A percentile compares a stretch with the other conserved stretches of the same genome.
Conservation (phyloP, 345 rosid species). For the Moricandia moricandioides region DNA sequence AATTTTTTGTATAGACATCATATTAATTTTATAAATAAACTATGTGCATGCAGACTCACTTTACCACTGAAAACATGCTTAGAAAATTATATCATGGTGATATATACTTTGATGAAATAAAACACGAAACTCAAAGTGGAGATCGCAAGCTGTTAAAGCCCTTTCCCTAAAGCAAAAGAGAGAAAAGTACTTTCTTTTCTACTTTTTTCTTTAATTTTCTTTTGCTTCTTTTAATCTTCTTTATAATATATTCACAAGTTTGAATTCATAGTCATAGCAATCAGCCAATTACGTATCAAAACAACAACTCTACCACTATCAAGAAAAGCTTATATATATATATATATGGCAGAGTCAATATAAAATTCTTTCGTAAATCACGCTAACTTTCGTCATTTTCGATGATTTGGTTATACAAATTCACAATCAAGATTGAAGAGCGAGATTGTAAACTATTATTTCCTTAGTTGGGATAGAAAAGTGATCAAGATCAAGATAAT, state of each 20-base stretch:
- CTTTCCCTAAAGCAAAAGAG: slow-evolving; percentile 37
- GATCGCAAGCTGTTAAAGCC: slow-evolving; percentile 33
- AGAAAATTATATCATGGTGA: background rate
- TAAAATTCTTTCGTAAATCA: slow-evolving; percentile 25
- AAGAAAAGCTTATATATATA: slow-evolving; percentile 20
- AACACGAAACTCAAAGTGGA: slow-evolving; percentile 28
- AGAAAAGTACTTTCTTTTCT: slow-evolving; percentile 26
- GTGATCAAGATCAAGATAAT: slow-evolving; percentile 15
- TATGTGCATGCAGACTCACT: background rate
- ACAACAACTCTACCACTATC: slow-evolving; percentile 40
- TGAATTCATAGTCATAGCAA: slow-evolving; percentile 31
- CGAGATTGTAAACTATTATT: slow-evolving; percentile 22
- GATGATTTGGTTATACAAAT: slow-evolving; percentile 14
- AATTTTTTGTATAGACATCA: background rate
- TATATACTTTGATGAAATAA: slow-evolving; percentile 6
- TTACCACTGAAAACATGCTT: background rate
- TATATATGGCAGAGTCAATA: slow-evolving; percentile 24
- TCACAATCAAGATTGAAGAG: slow-evolving; percentile 18
- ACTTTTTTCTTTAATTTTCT: slow-evolving; percentile 14
- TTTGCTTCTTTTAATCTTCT: background rate
- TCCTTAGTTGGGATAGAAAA: slow-evolving; percentile 29
- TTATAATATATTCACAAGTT: slow-evolving; percentile 5
- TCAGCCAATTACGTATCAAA: slow-evolving; percentile 28
- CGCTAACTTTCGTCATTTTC: slow-evolving; percentile 16
- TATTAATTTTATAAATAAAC: too few species aligned